Conservation (phyloP, 2,329 filamentous ascomycete genomes). For the Trichoderma hamatum region DNA sequence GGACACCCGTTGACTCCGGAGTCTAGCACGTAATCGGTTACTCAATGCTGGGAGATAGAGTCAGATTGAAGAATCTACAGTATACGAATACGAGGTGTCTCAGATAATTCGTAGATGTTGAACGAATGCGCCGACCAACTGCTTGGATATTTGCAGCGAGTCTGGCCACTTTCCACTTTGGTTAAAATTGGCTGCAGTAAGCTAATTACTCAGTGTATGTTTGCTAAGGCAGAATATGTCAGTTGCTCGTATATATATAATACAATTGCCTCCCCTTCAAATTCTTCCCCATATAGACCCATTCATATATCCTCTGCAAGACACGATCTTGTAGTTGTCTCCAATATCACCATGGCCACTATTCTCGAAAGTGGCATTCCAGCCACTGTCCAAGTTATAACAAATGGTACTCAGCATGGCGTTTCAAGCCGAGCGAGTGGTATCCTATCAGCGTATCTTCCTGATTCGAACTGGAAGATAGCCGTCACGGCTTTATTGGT, state of each 20-base stretch:
- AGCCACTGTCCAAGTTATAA: neutral
- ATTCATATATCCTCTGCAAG: neutral
- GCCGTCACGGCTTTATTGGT: neutral
- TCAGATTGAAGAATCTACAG: neutral
- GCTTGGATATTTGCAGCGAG: neutral
- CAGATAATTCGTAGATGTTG: neutral
- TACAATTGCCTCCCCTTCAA: too few relatives aligned
- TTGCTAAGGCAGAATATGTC: neutral
- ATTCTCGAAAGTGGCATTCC: slow-evolving; percentile 13
- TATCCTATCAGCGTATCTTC: neutral
- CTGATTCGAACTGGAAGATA: neutral
- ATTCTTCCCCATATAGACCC: neutral
- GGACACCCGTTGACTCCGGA: neutral
- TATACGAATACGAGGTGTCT: slow-evolving; percentile 15
- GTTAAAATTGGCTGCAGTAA: neutral
- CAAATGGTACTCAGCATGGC: neutral
- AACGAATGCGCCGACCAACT: neutral
- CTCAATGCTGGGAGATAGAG: neutral
- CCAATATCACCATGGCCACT: slow-evolving; percentile 8
- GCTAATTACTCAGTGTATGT: neutral
- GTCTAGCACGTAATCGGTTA: slow-evolving; percentile 10
- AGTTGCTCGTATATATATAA: neutral
- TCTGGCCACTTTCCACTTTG: slow-evolving; percentile 8
- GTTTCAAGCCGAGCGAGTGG: neutral
- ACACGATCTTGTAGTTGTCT: neutral